Percentiles rank a stretch among this genome's conserved stretches.
These are phyloP conservation scores for Candida loeiensis DNA, from an alignment of 805 yeast species.

Conservation along the genomic window DNA sequence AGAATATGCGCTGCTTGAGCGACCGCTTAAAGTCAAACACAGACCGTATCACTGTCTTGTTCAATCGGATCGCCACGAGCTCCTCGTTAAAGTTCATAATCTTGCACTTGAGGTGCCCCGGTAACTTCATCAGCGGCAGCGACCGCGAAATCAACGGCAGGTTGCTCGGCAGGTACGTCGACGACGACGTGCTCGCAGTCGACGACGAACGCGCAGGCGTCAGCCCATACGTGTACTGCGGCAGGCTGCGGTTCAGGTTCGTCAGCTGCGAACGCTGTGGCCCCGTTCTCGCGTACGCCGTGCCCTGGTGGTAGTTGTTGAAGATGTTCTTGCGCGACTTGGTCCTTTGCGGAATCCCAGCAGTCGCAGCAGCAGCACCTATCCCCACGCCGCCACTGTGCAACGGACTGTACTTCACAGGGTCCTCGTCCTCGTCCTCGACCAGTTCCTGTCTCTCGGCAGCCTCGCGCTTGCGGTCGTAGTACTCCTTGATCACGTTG, in stretches of 20 bases:
- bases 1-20: slow-evolving; percentile 23
- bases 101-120: slow-evolving; percentile 23
- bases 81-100: slow-evolving; percentile 26
- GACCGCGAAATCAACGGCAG: slow-evolving; percentile 11
- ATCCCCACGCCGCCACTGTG: slow-evolving; percentile 6
- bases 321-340: slow-evolving; percentile 27
- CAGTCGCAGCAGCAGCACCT: slow-evolving; percentile 5
- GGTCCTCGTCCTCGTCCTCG: slow-evolving; percentile 8
- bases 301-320: slow-evolving; percentile 29
- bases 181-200: slow-evolving; percentile 6
- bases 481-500: slow-evolving; percentile 13
- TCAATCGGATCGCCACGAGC: slow-evolving; percentile 23
- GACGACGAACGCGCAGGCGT: slow-evolving; percentile 9
- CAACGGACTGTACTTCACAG: slow-evolving; percentile 7
- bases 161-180: slow-evolving; percentile 2
- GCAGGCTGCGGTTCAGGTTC: slow-evolving; percentile 1
- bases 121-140: slow-evolving; percentile 2
- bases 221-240: slow-evolving; percentile 5
- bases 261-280: neutral
- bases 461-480: slow-evolving; percentile 4
- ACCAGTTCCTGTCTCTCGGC: neutral
- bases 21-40: slow-evolving; percentile 24
- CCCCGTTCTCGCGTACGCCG: neutral
- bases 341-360: slow-evolving; percentile 18
- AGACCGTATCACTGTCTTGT: slow-evolving; percentile 20